Evolutionary conservation across 345 rosid species (phyloP).

Genomic region (Melaleuca alternifolia): DNA sequence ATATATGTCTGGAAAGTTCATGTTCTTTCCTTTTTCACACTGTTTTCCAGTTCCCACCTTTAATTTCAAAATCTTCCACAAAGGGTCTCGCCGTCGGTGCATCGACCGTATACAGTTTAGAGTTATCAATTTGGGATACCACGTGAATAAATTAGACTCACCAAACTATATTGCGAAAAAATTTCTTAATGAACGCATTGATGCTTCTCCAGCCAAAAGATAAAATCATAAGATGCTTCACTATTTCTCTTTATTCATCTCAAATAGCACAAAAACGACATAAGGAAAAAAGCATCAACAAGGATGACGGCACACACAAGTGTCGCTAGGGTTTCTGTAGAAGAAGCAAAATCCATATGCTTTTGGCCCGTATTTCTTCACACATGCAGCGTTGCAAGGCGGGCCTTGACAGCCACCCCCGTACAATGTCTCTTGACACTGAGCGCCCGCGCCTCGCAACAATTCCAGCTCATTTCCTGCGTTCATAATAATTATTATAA

Average conservation of each 20-base stretch:
- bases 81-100: neutral
- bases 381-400: neutral
- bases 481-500: too few relatives aligned
- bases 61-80: neutral
- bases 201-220: neutral
- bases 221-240: neutral
- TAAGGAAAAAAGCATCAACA: neutral
- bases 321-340: neutral
- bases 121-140: neutral
- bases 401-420: neutral
- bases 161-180: neutral
- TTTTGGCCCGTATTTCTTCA: neutral
- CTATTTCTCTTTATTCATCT: neutral
- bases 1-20: neutral
- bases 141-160: neutral
- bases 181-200: neutral
- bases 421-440: neutral
- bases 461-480: too few relatives aligned
- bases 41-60: neutral
- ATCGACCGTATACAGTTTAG: neutral
- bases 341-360: neutral
- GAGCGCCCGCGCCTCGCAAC: neutral
- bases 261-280: neutral
- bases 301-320: neutral
- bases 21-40: neutral